Conservation (phyloP, 257 asterid genomes). For the Ballota nigra region DNA sequence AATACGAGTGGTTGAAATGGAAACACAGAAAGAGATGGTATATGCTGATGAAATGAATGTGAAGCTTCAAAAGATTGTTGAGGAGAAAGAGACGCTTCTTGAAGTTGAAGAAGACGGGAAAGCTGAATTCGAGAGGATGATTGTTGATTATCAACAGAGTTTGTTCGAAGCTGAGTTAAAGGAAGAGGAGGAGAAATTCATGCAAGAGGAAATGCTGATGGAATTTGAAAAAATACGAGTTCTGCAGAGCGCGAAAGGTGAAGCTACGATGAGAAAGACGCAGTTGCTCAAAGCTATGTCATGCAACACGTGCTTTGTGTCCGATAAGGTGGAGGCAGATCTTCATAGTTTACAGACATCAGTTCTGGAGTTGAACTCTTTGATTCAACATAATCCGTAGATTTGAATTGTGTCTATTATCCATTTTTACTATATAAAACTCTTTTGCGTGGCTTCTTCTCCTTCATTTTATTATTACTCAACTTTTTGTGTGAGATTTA, state of each 20-base stretch:
- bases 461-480: too few relatives aligned
- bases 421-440: too few relatives aligned
- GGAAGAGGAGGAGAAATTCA: constrained; percentile 57
- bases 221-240: constrained; percentile 38
- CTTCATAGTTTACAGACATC: constrained; percentile 45
- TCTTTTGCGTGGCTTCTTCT: too few relatives aligned
- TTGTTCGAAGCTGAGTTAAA: constrained; percentile 57
- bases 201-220: constrained; percentile 49
- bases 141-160: constrained; percentile 56
- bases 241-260: constrained; percentile 37
- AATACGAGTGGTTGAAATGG: constrained; percentile 40
- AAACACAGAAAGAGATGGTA: constrained; percentile 37
- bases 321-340: constrained; percentile 66
- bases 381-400: constrained; percentile 19
- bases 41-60: constrained; percentile 43
- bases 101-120: constrained; percentile 53
- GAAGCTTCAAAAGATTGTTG: constrained; percentile 43
- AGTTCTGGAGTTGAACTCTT: constrained; percentile 43
- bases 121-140: constrained; percentile 48
- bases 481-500: too few relatives aligned
- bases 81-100: constrained; percentile 58
- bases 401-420: background rate
- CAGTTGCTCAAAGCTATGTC: constrained; percentile 45
- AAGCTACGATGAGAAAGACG: constrained; percentile 40
- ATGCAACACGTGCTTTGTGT: constrained; percentile 41